Conservation (phyloP, 768 basidiomycete species). For the Dioszegia crocea region DNA sequence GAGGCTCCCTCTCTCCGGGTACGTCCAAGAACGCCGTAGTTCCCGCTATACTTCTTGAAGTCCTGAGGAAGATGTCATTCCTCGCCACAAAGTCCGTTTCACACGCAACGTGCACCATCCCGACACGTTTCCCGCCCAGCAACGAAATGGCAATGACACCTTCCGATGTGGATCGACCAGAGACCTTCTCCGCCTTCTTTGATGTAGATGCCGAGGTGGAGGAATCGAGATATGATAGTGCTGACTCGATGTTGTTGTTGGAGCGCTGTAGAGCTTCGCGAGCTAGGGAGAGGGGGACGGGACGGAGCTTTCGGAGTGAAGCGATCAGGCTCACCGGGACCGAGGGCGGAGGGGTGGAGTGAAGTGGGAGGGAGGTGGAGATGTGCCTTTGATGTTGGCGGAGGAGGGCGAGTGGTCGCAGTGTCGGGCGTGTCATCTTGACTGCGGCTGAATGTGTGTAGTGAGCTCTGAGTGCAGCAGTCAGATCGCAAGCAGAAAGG, state of each 20-base stretch:
- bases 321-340: slow-evolving; percentile 61
- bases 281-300: slow-evolving; percentile 78
- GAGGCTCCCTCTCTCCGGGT: slow-evolving; percentile 6
- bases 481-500: too few relatives aligned
- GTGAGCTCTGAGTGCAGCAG: neutral
- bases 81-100: slow-evolving; percentile 95
- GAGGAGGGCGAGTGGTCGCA: neutral
- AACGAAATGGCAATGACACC: slow-evolving; percentile 77
- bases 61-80: slow-evolving; percentile 71
- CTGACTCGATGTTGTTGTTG: slow-evolving; percentile 67
- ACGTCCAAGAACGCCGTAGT: slow-evolving; percentile 73
- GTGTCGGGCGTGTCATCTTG: neutral
- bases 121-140: slow-evolving; percentile 66
- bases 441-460: neutral
- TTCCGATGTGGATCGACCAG: slow-evolving; percentile 67
- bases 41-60: slow-evolving; percentile 75
- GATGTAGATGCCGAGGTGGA: slow-evolving; percentile 59
- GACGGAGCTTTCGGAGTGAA: slow-evolving; percentile 69
- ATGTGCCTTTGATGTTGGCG: neutral
- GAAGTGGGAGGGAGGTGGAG: neutral
- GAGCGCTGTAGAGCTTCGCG: slow-evolving; percentile 74
- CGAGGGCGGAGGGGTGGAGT: neutral
- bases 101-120: slow-evolving; percentile 88
- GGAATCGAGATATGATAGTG: slow-evolving; percentile 79
- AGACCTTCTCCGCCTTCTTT: slow-evolving; percentile 77